Evolutionary conservation across 768 basidiomycete species (phyloP), one percentile per base, ranked within the genome.

Genomic region (Boletus rubescentipes): DNA sequence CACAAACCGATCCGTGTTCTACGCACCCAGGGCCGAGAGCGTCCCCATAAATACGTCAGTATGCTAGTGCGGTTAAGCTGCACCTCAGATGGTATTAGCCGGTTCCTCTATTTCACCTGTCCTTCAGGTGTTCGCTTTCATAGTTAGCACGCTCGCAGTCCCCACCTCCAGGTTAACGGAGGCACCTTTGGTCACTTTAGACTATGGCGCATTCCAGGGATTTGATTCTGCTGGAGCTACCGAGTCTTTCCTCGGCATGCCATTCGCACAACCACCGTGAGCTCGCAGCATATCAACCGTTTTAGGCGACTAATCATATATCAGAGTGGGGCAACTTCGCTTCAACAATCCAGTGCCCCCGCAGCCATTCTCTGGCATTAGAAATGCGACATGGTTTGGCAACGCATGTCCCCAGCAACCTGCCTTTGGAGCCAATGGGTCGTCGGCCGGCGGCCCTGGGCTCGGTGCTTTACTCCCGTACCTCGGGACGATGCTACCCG

Each of bases 331-430:
- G 4, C 31, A 54, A n/a, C 54, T 64, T 51, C 61, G 59, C 20
- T 61, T 64, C 51, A 54, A 61, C 26, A 47, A 53, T 14, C 63
- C 63, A 3, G 42, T 50, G 0, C n/a, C 58, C 0, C 56, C 58
- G 1, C 42, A 30, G 50, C 4, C 42, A 6, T 51, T 51, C 15
- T 36, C 40, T 9, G 42, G 26, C 3, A 15, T 51, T 14, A 18
- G 15, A 21, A 30, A 44, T 9, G 42, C 42, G 29, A 44, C 41
- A n/a, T 7, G 3, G 34, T 51, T 42, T 46, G 75, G 77, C 12
- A 56, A 71, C 29, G 69, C 76, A 2, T 79, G 78, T 49, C 71
- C 72, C 15, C 77, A 80, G 50, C 76, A 74, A 45, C 41, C 45
- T n/a, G 0, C 11, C 4, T 26, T 53, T 5, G 54, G 2, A 5